Conservation (phyloP, 177 flowering plant genomes). For the Telopea speciosissima region DNA sequence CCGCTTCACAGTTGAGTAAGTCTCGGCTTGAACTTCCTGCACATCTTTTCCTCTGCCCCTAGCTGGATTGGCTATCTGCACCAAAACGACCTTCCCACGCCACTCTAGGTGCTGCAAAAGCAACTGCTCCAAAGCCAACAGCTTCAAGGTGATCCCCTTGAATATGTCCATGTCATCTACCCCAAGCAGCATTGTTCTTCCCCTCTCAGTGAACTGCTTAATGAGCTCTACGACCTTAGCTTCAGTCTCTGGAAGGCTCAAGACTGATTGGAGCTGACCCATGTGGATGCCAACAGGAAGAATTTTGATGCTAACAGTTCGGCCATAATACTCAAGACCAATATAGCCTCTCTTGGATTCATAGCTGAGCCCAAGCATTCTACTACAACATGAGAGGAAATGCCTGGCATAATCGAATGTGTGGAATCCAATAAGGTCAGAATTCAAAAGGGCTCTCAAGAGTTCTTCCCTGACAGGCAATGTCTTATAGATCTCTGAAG, state of each 20-base stretch:
- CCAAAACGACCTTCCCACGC: constrained; percentile 62
- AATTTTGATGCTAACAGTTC: constrained; percentile 66
- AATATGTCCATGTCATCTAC: constrained; percentile 83
- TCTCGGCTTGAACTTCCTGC: constrained; percentile 65
- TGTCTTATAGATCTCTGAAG: constrained; percentile 68
- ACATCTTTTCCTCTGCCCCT: constrained; percentile 72
- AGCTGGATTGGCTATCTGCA: constrained; percentile 74
- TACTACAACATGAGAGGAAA: constrained; percentile 65
- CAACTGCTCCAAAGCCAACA: constrained; percentile 71
- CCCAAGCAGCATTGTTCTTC: constrained; percentile 52
- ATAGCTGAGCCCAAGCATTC: constrained; percentile 64
- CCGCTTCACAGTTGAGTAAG: constrained; percentile 39
- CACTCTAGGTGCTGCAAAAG: constrained; percentile 61
- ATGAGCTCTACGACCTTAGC: constrained; percentile 46
- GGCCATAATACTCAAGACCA: constrained; percentile 66
- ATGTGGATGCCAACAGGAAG: constrained; percentile 73
- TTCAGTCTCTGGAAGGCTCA: constrained; percentile 57
- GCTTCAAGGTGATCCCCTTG: constrained; percentile 71
- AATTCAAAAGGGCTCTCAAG: constrained; percentile 53
- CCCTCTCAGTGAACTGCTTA: constrained; percentile 37
- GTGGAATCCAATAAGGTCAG: constrained; percentile 75
- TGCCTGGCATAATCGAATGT: constrained; percentile 77
- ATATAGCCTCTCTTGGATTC: constrained; percentile 75
- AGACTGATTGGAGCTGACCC: constrained; percentile 55
- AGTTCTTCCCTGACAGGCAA: constrained; percentile 67